These are phyloP conservation scores for Chamaenerion angustifolium DNA, from an alignment of 345 rosid species.

Conservation along the genomic window DNA sequence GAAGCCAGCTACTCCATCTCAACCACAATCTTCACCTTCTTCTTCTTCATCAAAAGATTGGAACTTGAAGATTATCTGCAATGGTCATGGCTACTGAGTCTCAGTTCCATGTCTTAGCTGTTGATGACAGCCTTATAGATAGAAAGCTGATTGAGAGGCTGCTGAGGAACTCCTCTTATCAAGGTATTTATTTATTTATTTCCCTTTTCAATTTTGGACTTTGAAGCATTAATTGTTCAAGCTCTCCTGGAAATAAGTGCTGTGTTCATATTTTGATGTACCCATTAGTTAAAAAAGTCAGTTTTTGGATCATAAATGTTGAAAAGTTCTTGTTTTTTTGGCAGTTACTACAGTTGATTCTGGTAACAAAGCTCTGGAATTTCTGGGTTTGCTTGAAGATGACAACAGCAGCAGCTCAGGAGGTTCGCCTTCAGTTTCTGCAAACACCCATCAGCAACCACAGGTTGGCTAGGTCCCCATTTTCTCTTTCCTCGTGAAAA, in stretches of 20 bases:
- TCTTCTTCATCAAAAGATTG: not conserved
- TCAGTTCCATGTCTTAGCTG: conserved; percentile 83
- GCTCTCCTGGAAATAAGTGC: not conserved
- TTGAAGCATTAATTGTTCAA: not conserved
- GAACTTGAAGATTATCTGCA: conserved; percentile 6
- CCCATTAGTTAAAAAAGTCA: too few species aligned
- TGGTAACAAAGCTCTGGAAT: conserved; percentile 53
- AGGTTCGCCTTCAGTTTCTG: conserved; percentile 15
- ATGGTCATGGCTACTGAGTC: conserved; percentile 57
- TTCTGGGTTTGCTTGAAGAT: conserved; percentile 42
- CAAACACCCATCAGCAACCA: conserved; percentile 23
- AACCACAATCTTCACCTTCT: not conserved
- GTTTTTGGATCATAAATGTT: not conserved
- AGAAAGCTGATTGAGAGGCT: conserved; percentile 79
- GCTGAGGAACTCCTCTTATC: conserved; percentile 83
- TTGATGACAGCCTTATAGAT: conserved; percentile 76
- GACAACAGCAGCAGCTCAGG: conserved; percentile 15
- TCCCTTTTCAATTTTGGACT: not conserved
- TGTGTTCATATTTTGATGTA: not conserved
- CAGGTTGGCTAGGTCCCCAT: not conserved
- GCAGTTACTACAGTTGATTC: conserved; percentile 72
- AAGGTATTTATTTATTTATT: conserved; percentile 48
- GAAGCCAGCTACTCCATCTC: not conserved
- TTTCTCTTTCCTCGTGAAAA: not conserved
- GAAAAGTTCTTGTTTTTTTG: not conserved